Conservation (phyloP, 352 stramenopile genomes). For the Globisporangium cederbergense region DNA sequence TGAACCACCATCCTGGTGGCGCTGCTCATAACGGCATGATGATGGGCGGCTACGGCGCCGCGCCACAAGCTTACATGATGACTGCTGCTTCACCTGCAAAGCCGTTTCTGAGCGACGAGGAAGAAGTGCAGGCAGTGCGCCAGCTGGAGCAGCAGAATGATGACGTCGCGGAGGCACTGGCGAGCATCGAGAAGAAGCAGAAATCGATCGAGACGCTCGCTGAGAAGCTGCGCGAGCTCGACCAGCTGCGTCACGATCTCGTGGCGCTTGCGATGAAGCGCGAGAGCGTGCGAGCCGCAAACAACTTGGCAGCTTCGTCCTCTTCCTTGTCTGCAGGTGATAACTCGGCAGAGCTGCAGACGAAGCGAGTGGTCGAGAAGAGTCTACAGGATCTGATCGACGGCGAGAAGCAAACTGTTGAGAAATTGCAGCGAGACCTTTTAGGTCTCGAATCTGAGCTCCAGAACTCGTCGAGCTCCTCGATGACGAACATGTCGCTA, state of each 20-base stretch:
- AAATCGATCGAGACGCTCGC: conserved; percentile 52
- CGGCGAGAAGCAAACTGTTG: conserved; percentile 49
- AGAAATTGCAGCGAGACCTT: conserved; percentile 56
- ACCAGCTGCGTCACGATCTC: conserved; percentile 71
- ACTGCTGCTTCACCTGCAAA: conserved; percentile 20
- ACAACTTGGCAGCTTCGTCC: conserved; percentile 10
- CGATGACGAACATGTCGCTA: conserved; percentile 19
- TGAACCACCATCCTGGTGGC: conserved; percentile 15
- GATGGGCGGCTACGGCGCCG: conserved; percentile 9
- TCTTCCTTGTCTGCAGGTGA: conserved; percentile 10
- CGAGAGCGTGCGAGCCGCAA: conserved; percentile 41
- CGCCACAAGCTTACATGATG: conserved; percentile 6
- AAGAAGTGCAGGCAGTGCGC: conserved; percentile 42
- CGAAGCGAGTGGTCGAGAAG: conserved; percentile 36
- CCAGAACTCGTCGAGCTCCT: conserved; percentile 32
- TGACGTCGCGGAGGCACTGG: conserved; percentile 33
- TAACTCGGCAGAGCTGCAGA: conserved; percentile 28
- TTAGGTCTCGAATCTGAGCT: conserved; percentile 46
- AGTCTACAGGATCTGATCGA: conserved; percentile 54
- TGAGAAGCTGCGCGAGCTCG: conserved; percentile 62
- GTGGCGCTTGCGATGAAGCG: conserved; percentile 66
- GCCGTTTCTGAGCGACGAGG: conserved; percentile 57
- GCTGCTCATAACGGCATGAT: conserved; percentile 22
- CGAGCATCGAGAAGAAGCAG: conserved; percentile 62
- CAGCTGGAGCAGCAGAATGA: conserved; percentile 65